Conservation (phyloP, 2,329 filamentous ascomycete species). For the Fusarium lateritium region DNA sequence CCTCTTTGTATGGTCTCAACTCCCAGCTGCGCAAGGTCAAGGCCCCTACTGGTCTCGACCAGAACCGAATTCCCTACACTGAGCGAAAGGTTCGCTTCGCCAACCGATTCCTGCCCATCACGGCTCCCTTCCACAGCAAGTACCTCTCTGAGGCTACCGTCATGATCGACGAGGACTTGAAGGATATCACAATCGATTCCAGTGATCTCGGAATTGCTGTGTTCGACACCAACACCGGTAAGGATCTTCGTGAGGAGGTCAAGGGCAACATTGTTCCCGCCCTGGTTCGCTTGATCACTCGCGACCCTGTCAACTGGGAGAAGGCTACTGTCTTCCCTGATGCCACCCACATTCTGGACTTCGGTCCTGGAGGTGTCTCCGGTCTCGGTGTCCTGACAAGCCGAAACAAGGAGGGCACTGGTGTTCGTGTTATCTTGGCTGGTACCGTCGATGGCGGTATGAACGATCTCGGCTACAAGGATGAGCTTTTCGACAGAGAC, state of each 20-base stretch:
- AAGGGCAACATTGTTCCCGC: conserved; percentile 86
- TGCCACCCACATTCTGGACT: conserved; percentile 95
- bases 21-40: conserved; percentile 96
- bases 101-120: conserved; percentile 97
- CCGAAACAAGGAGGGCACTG: conserved; percentile 98
- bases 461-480: conserved; percentile 95
- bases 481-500: conserved; percentile 96
- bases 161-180: conserved; percentile 89
- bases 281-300: conserved; percentile 92
- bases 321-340: conserved; percentile 90
- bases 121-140: conserved; percentile 97
- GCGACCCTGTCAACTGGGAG: conserved; percentile 96
- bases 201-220: conserved; percentile 85
- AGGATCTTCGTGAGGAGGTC: conserved; percentile 81
- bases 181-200: conserved; percentile 82
- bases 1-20: conserved; percentile 96
- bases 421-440: conserved; percentile 94
- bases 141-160: conserved; percentile 88
- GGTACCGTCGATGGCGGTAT: conserved; percentile 94
- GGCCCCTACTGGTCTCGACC: conserved; percentile 96
- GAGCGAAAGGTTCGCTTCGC: conserved; percentile 97
- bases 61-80: conserved; percentile 93
- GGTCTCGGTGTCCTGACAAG: conserved; percentile 96
- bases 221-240: conserved; percentile 90
- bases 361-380: conserved; percentile 96